phyloP scores from a whole-genome alignment of 495 filamentous ascomycete species.

The Penicillium ochrochloron region DNA sequence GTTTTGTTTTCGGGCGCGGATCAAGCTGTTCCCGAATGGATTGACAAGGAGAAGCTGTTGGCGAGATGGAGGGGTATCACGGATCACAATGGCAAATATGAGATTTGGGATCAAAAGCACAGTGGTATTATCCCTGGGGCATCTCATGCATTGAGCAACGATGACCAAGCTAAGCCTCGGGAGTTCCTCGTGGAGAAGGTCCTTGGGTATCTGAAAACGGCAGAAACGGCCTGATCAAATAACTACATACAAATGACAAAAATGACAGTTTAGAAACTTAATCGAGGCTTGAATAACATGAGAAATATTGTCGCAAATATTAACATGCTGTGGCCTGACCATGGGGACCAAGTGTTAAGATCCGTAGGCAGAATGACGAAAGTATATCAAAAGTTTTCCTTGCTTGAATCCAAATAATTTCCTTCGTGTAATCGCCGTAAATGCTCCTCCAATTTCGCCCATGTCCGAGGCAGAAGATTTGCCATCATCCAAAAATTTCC shows the following conservation, averaged over 20 bases:
- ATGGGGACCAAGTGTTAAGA: too few species aligned
- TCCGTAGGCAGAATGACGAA: too few species aligned
- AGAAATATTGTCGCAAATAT: too few species aligned
- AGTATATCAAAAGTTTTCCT: neutral
- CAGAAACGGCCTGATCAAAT: constrained; percentile 11
- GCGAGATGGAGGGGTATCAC: constrained; percentile 66
- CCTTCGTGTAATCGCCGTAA: neutral
- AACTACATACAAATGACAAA: neutral
- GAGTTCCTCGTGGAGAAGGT: constrained; percentile 43
- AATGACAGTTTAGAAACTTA: neutral
- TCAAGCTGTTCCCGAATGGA: constrained; percentile 63
- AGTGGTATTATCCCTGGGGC: constrained; percentile 49
- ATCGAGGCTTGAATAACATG: too few species aligned
- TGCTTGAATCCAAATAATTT: neutral
- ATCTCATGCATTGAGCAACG: constrained; percentile 53
- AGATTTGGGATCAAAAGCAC: constrained; percentile 45
- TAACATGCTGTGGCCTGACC: too few species aligned
- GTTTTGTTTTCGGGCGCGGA: constrained; percentile 71
- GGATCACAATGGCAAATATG: constrained; percentile 28
- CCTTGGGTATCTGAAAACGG: constrained; percentile 33
- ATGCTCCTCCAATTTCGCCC: constrained; percentile 25
- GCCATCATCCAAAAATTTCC: constrained; percentile 28
- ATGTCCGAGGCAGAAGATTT: constrained; percentile 19
- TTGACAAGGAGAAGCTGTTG: constrained; percentile 69
- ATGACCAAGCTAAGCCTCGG: constrained; percentile 50